phyloP scores from a whole-genome alignment of 2,329 filamentous ascomycete species.

The Beauveria scarabaeidicola region DNA sequence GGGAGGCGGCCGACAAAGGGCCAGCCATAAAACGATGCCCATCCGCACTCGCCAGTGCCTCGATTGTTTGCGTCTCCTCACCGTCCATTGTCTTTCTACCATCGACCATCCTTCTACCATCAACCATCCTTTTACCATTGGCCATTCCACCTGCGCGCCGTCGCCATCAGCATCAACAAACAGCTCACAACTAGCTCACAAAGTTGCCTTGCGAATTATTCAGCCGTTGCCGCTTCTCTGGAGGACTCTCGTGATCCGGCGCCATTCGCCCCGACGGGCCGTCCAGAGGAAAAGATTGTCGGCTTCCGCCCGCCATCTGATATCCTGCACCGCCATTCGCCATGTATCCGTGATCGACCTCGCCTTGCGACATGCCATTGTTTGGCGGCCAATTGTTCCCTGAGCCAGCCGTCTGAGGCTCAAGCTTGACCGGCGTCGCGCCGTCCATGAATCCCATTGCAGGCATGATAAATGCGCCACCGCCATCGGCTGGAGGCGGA shows the following conservation, averaged over 20 bases:
- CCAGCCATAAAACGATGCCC: slow-evolving; percentile 1
- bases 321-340: slow-evolving; percentile 33
- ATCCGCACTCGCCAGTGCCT: background rate
- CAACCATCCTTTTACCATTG: background rate
- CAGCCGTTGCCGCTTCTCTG: slow-evolving; percentile 46
- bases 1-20: background rate
- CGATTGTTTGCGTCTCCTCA: background rate
- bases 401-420: slow-evolving; percentile 46
- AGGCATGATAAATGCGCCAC: slow-evolving; percentile 5
- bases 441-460: slow-evolving; percentile 18
- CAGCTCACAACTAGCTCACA: slow-evolving; percentile 18
- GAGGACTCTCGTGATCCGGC: slow-evolving; percentile 32
- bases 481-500: slow-evolving; percentile 35
- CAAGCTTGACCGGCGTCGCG: slow-evolving; percentile 37
- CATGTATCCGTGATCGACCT: slow-evolving; percentile 39
- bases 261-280: slow-evolving; percentile 17
- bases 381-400: slow-evolving; percentile 1
- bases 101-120: no score
- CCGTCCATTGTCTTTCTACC: background rate
- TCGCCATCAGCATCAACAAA: background rate
- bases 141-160: no score
- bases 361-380: slow-evolving; percentile 14
- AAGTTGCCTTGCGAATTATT: slow-evolving; percentile 35
- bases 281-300: slow-evolving; percentile 14
- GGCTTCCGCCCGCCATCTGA: slow-evolving; percentile 24